These are phyloP conservation scores for Globisporangium takayamanum DNA, from an alignment of 352 stramenopile species.

Conservation along the genomic window DNA sequence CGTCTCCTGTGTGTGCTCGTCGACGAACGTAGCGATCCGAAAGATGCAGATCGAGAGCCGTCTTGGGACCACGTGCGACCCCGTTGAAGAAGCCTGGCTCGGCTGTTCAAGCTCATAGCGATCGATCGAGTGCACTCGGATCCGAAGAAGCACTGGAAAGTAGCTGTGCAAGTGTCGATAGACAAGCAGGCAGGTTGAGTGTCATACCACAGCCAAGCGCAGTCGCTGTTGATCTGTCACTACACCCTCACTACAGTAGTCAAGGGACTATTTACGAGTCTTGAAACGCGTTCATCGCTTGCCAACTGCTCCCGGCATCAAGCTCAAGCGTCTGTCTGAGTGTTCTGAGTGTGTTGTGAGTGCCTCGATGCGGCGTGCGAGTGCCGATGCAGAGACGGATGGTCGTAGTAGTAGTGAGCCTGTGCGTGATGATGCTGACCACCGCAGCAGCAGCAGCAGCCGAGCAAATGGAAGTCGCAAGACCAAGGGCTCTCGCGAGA, in stretches of 20 bases:
- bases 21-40: slow-evolving; percentile 9
- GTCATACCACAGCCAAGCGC: too few relatives aligned
- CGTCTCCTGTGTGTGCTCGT: slow-evolving; percentile 11
- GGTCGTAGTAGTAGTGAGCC: too few relatives aligned
- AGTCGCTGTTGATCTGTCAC: too few relatives aligned
- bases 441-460: neutral
- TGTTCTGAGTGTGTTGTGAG: too few relatives aligned
- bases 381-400: too few relatives aligned
- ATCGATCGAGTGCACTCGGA: neutral
- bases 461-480: neutral
- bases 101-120: slow-evolving; percentile 11
- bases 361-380: too few relatives aligned
- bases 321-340: too few relatives aligned
- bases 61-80: slow-evolving; percentile 13
- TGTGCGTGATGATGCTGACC: neutral
- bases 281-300: neutral
- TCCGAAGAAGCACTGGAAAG: neutral
- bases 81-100: slow-evolving; percentile 19
- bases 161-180: neutral
- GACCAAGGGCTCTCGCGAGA: neutral
- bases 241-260: neutral
- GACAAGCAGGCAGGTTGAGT: too few relatives aligned
- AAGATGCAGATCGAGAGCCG: slow-evolving; percentile 18
- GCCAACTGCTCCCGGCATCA: too few relatives aligned
- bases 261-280: neutral